Base-by-base conservation (phyloP, 805 yeast species). In the Hanseniaspora pseudoguilliermondii region DNA sequence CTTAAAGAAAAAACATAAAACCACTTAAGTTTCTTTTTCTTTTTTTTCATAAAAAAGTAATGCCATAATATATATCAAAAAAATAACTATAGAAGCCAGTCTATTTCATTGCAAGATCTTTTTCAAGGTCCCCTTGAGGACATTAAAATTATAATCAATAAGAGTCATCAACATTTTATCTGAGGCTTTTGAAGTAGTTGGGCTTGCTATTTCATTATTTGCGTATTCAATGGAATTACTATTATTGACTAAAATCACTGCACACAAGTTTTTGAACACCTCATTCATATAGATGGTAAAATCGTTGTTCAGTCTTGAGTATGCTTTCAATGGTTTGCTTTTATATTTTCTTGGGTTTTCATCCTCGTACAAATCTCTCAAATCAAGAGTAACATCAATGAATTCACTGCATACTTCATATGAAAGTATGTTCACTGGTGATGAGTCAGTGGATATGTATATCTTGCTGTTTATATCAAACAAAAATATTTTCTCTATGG, bases 331-430 rank as follows among this genome's bases (percentile, higher is more conserved):
- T 57, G 74, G 80, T 49, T 70, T 69, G 25, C 51, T 55, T 39
- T 49, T 29, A 8, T 63, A 53, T 20, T 50, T 50, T 29, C 35
- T 43, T 55, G 57, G 40, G 47, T 48, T 60, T 40, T 60, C 78
- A 77, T 46, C 50, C 21, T 53, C 56, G 61, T 85, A 84, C 46
- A 85, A 67, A 51, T 84, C 85, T 62, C 87, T 90, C 60, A 93
- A 71, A 65, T 93, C 97, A 27, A 89, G 83, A 3, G 96, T 83
- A 16, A 91, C 93, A 67, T 93, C 97, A 47, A 93, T 91, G 65
- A 93, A 93, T 65, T 93, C 97, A 0, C 97, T 95, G 69, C 97
- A 93, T 1, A 91, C 95, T 67, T 93, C 97, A 66, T 93, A 93
- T 0, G 95, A 86, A 65, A 89, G 95, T 42, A 88, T 84, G 69